Percentiles rank a stretch among this genome's conserved stretches.
These are phyloP conservation scores for Alternaria postmessia DNA, from an alignment of 2,329 filamentous ascomycete genomes.

Conservation along the genomic window DNA sequence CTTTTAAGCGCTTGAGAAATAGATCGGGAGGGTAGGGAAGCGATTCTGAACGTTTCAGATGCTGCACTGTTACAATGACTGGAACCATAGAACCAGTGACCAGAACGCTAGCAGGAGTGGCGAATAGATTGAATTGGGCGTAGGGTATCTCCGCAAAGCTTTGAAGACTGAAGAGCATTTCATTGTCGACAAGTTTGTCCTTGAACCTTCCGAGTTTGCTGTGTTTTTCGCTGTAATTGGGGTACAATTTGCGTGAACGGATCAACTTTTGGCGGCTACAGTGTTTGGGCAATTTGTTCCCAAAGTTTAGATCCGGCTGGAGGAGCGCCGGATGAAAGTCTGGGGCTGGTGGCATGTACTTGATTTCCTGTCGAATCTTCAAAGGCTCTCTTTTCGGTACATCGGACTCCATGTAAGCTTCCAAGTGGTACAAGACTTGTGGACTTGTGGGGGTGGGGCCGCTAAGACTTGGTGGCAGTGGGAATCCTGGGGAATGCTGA, in stretches of 20 bases:
- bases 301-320: constrained; percentile 25
- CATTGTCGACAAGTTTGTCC: constrained; percentile 31
- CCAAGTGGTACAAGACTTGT: constrained; percentile 29
- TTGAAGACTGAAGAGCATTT: constrained; percentile 31
- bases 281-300: constrained; percentile 25
- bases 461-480: constrained; percentile 27
- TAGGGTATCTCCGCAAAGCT: constrained; percentile 32
- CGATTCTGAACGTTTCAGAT: constrained; percentile 37
- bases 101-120: constrained; percentile 31
- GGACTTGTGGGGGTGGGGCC: constrained; percentile 5
- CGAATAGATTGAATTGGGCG: constrained; percentile 33
- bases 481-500: constrained; percentile 35
- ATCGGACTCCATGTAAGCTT: constrained; percentile 20
- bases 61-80: constrained; percentile 29
- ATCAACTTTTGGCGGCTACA: constrained; percentile 31
- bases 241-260: constrained; percentile 33
- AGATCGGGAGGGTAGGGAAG: constrained; percentile 32
- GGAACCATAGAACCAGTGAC: constrained; percentile 26
- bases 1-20: constrained; percentile 33
- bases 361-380: constrained; percentile 21
- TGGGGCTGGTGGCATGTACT: constrained; percentile 18
- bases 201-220: constrained; percentile 31
- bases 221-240: constrained; percentile 26
- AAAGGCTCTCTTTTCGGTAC: constrained; percentile 4
- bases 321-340: constrained; percentile 27